phyloP scores from a whole-genome alignment of 768 basidiomycete species.

The Leccinum subgranulosum region DNA sequence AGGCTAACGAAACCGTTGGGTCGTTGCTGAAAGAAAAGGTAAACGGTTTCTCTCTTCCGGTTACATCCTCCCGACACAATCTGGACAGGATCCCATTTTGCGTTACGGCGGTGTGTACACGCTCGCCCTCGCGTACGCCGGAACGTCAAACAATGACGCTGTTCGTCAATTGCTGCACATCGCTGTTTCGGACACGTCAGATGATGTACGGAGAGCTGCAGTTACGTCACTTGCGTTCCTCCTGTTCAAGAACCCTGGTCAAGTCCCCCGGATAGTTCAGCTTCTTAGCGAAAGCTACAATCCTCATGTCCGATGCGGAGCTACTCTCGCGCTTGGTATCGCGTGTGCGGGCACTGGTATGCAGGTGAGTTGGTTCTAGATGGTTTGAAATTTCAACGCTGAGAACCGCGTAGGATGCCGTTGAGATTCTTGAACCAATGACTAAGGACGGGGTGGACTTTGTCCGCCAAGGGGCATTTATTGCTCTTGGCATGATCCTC shows the following conservation, averaged over 20 bases:
- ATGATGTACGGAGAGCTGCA: constrained; percentile 95
- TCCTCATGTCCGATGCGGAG: constrained; percentile 96
- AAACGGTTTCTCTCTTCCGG: constrained; percentile 4
- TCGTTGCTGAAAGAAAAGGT: constrained; percentile 85
- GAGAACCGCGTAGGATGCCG: constrained; percentile 65
- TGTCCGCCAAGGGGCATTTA: constrained; percentile 95
- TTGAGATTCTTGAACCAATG: constrained; percentile 96
- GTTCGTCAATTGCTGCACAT: constrained; percentile 90
- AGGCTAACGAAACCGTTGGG: constrained; percentile 83
- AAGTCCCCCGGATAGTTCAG: constrained; percentile 96
- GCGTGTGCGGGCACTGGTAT: constrained; percentile 97
- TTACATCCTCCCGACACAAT: constrained; percentile 2
- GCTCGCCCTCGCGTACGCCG: constrained; percentile 93
- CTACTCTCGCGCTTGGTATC: constrained; percentile 93
- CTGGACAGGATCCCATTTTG: constrained; percentile 82
- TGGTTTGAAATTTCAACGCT: neutral
- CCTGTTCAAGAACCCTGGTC: constrained; percentile 93
- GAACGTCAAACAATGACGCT: constrained; percentile 92
- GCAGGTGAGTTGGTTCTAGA: constrained; percentile 51
- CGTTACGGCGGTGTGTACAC: constrained; percentile 98
- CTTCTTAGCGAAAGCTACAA: constrained; percentile 98
- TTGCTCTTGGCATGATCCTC: constrained; percentile 94
- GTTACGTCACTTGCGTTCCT: constrained; percentile 95
- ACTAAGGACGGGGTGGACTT: constrained; percentile 98
- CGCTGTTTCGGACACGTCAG: constrained; percentile 96